Evolutionary conservation across 129 eudicot genomes (phyloP), one percentile per base, ranked within the genome.

Genomic region (Helichrysum umbraculigerum): DNA sequence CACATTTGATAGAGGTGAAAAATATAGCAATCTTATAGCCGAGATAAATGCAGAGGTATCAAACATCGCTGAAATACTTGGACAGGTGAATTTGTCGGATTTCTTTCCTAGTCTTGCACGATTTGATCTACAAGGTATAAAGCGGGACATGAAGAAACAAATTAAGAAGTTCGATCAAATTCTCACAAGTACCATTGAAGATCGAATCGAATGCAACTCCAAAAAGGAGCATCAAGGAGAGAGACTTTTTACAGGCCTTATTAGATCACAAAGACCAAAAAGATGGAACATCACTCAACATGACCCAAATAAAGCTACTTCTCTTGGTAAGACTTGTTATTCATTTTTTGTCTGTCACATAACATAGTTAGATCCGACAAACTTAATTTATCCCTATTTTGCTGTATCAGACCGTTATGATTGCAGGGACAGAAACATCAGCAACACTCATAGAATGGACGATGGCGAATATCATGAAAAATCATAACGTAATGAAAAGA

Each of bases 251-350:
- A n/a, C n/a, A n/a, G n/a, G n/a, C n/a, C n/a, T n/a, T n/a, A n/a
- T n/a, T n/a, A n/a, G n/a, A n/a, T n/a, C n/a, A n/a, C n/a, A n/a
- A n/a, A n/a, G n/a, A n/a, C n/a, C n/a, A n/a, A n/a, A n/a, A n/a
- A n/a, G n/a, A n/a, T n/a, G n/a, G n/a, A n/a, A 30, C 3, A 30
- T 30, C 32, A 30, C 32, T 30, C 32, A 60, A 25, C 70, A 61
- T 58, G 21, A 59, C 59, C 58, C 58, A 74, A 74, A 61, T 62
- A 16, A 74, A 60, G 78, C 69, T 28, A 35, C 78, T 58, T 59
- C 54, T 58, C 25, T 2, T 33, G 68, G 70, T 62, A 59, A 35
- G 50, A 5, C 14, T 9, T 17, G 32, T 7, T 17, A 3, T 7
- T 51, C n/a, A 51, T 51, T 0, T 51, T 28, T 47, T 33, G 21